Conservation (phyloP, 768 basidiomycete species). For the Austroboletus eburneus region DNA sequence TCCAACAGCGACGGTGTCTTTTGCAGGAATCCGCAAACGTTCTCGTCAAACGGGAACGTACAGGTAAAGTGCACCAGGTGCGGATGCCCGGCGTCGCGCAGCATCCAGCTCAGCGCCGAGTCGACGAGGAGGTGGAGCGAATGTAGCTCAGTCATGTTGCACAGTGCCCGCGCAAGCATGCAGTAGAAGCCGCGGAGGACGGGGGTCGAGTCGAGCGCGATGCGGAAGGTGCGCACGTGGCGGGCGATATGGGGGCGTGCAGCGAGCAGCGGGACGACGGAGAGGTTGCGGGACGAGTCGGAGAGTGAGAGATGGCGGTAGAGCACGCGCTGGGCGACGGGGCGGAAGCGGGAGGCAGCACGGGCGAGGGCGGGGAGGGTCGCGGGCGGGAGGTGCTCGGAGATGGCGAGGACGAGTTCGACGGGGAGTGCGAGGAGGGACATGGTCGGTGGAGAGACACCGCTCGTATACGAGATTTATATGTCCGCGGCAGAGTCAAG, state of each 20-base stretch:
- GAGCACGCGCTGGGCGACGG: conserved; percentile 56
- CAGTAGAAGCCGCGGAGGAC: conserved; percentile 46
- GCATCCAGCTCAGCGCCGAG: conserved; percentile 50
- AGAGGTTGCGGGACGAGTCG: conserved; percentile 40
- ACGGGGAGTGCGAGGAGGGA: conserved; percentile 47
- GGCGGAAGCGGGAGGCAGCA: conserved; percentile 38
- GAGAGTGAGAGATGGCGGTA: conserved; percentile 56
- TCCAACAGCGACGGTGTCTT: conserved; percentile 51
- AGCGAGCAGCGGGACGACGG: conserved; percentile 54
- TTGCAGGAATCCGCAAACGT: conserved; percentile 56
- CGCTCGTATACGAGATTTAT: conserved; percentile 28
- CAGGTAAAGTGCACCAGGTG: conserved; percentile 53
- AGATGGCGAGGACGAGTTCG: conserved; percentile 60
- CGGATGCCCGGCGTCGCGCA: conserved; percentile 40
- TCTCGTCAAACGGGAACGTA: conserved; percentile 56
- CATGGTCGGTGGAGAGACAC: background rate
- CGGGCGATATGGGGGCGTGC: conserved; percentile 51
- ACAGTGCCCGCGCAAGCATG: conserved; percentile 49
- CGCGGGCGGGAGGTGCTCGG: conserved; percentile 30
- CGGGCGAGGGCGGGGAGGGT: conserved; percentile 49
- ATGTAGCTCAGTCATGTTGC: conserved; percentile 56
- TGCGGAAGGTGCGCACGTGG: conserved; percentile 57
- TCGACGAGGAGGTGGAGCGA: conserved; percentile 49
- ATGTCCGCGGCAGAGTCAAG: conserved; percentile 1
- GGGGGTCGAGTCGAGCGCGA: conserved; percentile 44